These are phyloP conservation scores for Hypoxylon lienhwacheense DNA, from an alignment of 495 filamentous ascomycete genomes.

Conservation along the genomic window DNA sequence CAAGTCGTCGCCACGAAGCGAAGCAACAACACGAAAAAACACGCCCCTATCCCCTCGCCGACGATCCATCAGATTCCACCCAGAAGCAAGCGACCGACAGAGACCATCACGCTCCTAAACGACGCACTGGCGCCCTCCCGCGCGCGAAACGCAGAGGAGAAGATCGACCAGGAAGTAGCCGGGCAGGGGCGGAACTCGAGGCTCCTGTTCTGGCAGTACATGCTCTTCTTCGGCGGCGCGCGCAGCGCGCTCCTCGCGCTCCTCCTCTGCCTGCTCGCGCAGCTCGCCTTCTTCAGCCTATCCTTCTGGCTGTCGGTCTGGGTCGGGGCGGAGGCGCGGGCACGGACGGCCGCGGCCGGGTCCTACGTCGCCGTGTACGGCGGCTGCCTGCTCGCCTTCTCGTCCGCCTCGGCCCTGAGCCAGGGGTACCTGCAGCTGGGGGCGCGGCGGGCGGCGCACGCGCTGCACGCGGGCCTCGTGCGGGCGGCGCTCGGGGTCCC, in stretches of 20 bases:
- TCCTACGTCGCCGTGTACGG: slow-evolving; percentile 68
- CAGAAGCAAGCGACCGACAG: neutral
- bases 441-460: slow-evolving; percentile 62
- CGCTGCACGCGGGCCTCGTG: slow-evolving; percentile 61
- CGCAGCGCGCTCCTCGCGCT: slow-evolving; percentile 5
- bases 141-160: neutral
- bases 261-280: slow-evolving; percentile 42
- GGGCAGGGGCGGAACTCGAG: neutral
- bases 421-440: slow-evolving; percentile 79
- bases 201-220: neutral
- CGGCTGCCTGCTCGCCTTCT: slow-evolving; percentile 66
- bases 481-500: slow-evolving; percentile 71
- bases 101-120: neutral
- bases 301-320: slow-evolving; percentile 28
- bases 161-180: neutral
- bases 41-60: neutral
- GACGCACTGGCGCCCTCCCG: too few species aligned
- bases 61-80: neutral
- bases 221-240: slow-evolving; percentile 15
- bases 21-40: neutral
- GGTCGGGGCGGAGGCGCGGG: slow-evolving; percentile 51
- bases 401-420: slow-evolving; percentile 65
- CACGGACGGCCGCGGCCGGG: slow-evolving; percentile 70
- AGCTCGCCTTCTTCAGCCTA: slow-evolving; percentile 17
- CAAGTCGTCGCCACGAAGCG: neutral